phyloP scores from a whole-genome alignment of 208 protist species.

The Acanthamoeba lenticulata region DNA sequence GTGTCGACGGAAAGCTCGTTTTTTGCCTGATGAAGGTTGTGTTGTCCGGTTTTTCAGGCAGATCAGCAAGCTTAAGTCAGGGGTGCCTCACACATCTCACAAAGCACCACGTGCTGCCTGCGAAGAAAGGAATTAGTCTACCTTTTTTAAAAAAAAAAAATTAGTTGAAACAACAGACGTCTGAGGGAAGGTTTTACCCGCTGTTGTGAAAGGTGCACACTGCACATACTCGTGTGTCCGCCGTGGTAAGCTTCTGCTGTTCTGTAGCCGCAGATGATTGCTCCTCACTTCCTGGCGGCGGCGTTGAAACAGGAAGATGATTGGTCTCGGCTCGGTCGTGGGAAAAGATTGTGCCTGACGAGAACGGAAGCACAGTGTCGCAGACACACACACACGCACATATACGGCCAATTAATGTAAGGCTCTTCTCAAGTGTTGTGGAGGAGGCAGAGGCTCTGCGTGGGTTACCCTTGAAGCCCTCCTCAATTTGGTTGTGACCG shows the following conservation, averaged over 20 bases:
- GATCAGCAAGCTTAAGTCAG: background rate
- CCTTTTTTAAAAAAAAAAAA: background rate
- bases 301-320: background rate
- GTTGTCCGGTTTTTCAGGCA: background rate
- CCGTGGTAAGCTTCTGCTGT: background rate
- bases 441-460: background rate
- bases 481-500: background rate
- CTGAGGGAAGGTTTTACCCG: too few species aligned
- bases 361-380: background rate
- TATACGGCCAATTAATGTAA: background rate
- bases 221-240: background rate
- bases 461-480: constrained; percentile 56
- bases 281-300: background rate
- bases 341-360: constrained; percentile 22
- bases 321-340: background rate
- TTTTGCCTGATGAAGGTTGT: too few species aligned
- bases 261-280: background rate
- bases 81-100: constrained; percentile 18
- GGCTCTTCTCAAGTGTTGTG: background rate
- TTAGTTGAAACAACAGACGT: too few species aligned
- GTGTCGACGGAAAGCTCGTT: too few species aligned
- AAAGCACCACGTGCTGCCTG: background rate
- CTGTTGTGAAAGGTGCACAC: background rate
- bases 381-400: background rate
- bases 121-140: too few species aligned